Percentiles rank a stretch among this genome's conserved stretches.
Evolutionary conservation across 106 monocot genomes (phyloP).

Genomic region (Dendrobium catenatum): DNA sequence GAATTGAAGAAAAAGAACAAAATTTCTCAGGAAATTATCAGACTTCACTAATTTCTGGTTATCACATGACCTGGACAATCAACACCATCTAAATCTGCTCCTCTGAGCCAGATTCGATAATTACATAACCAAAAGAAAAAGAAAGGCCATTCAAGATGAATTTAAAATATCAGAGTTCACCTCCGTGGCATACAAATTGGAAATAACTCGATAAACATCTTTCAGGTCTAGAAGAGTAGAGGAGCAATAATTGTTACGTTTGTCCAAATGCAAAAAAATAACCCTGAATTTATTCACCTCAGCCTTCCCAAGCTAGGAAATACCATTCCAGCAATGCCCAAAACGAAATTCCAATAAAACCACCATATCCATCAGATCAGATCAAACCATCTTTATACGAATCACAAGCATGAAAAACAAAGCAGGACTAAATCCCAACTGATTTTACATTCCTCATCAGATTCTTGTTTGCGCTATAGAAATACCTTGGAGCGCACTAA

Average conservation of each 20-base stretch:
- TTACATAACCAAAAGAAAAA: neutral
- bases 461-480: neutral
- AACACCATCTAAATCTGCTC: neutral
- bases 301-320: neutral
- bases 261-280: neutral
- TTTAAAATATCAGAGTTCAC: neutral
- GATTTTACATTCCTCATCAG: neutral
- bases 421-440: neutral
- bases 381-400: neutral
- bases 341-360: neutral
- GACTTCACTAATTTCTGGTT: neutral
- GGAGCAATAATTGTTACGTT: neutral
- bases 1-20: neutral
- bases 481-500: neutral
- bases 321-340: neutral
- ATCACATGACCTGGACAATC: neutral
- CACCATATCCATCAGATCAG: neutral
- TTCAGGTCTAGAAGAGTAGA: neutral
- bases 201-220: neutral
- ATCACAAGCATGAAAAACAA: too few species aligned
- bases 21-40: neutral
- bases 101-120: neutral
- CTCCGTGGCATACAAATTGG: neutral
- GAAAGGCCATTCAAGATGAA: neutral
- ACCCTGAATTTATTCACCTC: neutral